Evolutionary conservation across 768 basidiomycete genomes (phyloP).

Genomic region (Suillus subalutaceus): DNA sequence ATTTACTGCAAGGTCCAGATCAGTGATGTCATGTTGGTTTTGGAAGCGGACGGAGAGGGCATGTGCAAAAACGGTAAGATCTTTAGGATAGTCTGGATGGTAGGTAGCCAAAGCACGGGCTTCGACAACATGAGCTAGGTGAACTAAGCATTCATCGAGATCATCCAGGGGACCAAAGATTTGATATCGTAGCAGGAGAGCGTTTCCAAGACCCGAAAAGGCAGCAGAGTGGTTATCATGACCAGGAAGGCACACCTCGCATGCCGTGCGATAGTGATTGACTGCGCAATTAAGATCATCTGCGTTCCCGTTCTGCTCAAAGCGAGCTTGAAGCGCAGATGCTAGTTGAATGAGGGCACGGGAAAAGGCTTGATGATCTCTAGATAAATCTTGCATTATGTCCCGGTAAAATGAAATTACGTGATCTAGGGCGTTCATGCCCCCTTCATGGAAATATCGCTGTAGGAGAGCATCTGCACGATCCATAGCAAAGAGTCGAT

Average conservation of each 20-base stretch:
- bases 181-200: slow-evolving; percentile 18
- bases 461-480: slow-evolving; percentile 23
- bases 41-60: slow-evolving; percentile 24
- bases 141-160: slow-evolving; percentile 28
- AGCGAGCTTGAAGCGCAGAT: slow-evolving; percentile 22
- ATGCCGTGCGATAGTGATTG: slow-evolving; percentile 17
- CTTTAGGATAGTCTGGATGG: slow-evolving; percentile 9
- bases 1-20: slow-evolving; percentile 24
- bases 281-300: slow-evolving; percentile 31
- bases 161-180: slow-evolving; percentile 10
- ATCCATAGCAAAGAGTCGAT: slow-evolving; percentile 6
- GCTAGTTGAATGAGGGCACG: slow-evolving; percentile 18
- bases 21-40: slow-evolving; percentile 8
- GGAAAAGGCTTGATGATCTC: slow-evolving; percentile 18
- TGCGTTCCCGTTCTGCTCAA: slow-evolving; percentile 1
- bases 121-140: slow-evolving; percentile 23
- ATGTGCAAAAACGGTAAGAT: slow-evolving; percentile 14
- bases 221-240: slow-evolving; percentile 12
- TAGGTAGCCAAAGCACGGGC: slow-evolving; percentile 11
- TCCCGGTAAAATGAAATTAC: slow-evolving; percentile 20
- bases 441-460: slow-evolving; percentile 15
- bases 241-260: slow-evolving; percentile 13
- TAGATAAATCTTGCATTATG: slow-evolving; percentile 14
- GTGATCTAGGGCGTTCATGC: slow-evolving; percentile 12
- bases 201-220: slow-evolving; percentile 22